These are phyloP conservation scores for Cichorium intybus DNA, from an alignment of 140 eudicot species.

Conservation along the genomic window DNA sequence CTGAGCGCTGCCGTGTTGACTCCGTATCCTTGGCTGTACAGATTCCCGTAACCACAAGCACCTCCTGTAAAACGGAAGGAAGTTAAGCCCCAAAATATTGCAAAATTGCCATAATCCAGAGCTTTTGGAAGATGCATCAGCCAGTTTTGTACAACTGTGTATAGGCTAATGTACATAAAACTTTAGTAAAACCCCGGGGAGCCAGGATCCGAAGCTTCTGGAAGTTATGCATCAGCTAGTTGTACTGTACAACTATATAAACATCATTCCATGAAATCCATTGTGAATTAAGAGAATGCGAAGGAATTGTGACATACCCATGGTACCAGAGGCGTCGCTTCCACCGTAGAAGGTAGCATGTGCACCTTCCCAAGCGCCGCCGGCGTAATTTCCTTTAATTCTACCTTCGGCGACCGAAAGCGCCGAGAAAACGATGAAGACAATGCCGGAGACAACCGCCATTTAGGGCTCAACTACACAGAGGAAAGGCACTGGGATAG, in stretches of 20 bases:
- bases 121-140: constrained; percentile 4
- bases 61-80: constrained; percentile 47
- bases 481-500: constrained; percentile 3
- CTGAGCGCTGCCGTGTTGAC: constrained; percentile 93
- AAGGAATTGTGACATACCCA: constrained; percentile 47
- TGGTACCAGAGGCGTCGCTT: constrained; percentile 90
- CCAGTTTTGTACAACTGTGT: not conserved
- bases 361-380: constrained; percentile 74
- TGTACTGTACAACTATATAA: not conserved
- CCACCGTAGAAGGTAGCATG: constrained; percentile 97
- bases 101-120: not conserved
- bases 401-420: constrained; percentile 38
- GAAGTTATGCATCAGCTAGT: not conserved
- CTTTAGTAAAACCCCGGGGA: not conserved
- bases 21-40: constrained; percentile 90
- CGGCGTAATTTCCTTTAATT: constrained; percentile 69
- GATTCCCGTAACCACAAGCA: constrained; percentile 88
- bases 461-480: constrained; percentile 13
- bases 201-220: not conserved
- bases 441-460: constrained; percentile 40
- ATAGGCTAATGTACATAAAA: not conserved
- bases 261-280: not conserved
- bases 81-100: not conserved
- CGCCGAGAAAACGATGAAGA: constrained; percentile 28
- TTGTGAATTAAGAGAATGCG: not conserved